Evolutionary conservation across 2,329 filamentous ascomycete species (phyloP).

Genomic region (Plectosphaerella cucumerina): DNA sequence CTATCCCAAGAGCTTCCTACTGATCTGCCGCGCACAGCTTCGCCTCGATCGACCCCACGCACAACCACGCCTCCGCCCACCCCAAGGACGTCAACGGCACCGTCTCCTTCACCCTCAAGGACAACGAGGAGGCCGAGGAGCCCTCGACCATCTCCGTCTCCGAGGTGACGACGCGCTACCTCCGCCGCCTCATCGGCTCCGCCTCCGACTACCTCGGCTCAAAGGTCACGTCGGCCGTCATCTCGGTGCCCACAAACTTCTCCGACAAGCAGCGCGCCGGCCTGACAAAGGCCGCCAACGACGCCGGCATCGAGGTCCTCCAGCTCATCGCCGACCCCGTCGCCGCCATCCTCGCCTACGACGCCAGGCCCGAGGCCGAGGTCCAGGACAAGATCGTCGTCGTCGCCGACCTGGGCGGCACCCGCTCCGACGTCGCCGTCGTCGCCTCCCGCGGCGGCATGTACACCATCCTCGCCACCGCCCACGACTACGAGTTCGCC

Average conservation of each 20-base stretch:
- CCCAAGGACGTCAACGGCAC: constrained; percentile 69
- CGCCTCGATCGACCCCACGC: constrained; percentile 93
- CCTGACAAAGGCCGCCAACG: constrained; percentile 71
- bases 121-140: constrained; percentile 60
- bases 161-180: constrained; percentile 79
- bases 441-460: constrained; percentile 90
- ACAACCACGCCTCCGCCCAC: constrained; percentile 90
- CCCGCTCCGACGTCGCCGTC: constrained; percentile 85
- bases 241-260: constrained; percentile 94
- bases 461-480: constrained; percentile 90
- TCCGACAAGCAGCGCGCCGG: constrained; percentile 80
- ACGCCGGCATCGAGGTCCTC: constrained; percentile 80
- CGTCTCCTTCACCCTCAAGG: constrained; percentile 79
- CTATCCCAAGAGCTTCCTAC: not conserved
- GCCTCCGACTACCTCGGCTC: constrained; percentile 92
- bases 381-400: constrained; percentile 83
- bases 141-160: constrained; percentile 69
- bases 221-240: constrained; percentile 88
- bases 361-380: constrained; percentile 73
- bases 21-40: constrained; percentile 49
- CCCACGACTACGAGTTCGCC: constrained; percentile 92
- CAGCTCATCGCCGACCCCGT: constrained; percentile 92
- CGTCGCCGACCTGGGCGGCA: constrained; percentile 89
- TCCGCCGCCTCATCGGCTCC: constrained; percentile 75
- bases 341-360: constrained; percentile 84